These are phyloP conservation scores for Phtheirospermum japonicum DNA, from an alignment of 257 asterid genomes.

Conservation along the genomic window DNA sequence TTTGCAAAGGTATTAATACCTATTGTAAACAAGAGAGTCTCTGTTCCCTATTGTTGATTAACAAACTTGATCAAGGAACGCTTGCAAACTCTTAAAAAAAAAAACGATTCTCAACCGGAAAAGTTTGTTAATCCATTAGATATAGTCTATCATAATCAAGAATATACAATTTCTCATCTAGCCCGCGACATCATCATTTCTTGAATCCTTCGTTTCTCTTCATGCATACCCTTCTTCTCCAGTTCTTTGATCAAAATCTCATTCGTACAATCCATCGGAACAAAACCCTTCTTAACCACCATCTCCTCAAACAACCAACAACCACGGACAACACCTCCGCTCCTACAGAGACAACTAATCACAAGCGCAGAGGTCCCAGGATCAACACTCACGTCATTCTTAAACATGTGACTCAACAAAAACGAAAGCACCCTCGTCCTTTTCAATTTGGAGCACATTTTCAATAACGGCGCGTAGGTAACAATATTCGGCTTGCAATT, in stretches of 20 bases:
- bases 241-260: constrained; percentile 46
- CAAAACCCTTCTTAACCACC: constrained; percentile 62
- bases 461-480: constrained; percentile 70
- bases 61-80: too few species aligned
- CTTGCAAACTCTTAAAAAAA: too few species aligned
- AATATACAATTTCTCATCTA: too few species aligned
- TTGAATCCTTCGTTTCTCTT: constrained; percentile 47
- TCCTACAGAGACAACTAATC: constrained; percentile 56
- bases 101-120: too few species aligned
- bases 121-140: too few species aligned
- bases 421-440: constrained; percentile 79
- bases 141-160: too few species aligned
- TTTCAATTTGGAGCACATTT: constrained; percentile 77
- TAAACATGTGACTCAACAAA: constrained; percentile 76
- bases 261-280: constrained; percentile 52
- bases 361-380: constrained; percentile 63
- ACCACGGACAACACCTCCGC: constrained; percentile 52
- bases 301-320: constrained; percentile 65
- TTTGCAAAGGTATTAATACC: too few species aligned
- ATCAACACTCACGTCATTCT: constrained; percentile 62
- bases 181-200: constrained; percentile 52
- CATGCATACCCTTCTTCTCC: constrained; percentile 46
- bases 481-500: constrained; percentile 56
- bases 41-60: too few species aligned
- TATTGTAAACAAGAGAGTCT: too few species aligned